Evolutionary conservation across 106 monocot genomes (phyloP).

Genomic region (Apostasia shenzhenica): DNA sequence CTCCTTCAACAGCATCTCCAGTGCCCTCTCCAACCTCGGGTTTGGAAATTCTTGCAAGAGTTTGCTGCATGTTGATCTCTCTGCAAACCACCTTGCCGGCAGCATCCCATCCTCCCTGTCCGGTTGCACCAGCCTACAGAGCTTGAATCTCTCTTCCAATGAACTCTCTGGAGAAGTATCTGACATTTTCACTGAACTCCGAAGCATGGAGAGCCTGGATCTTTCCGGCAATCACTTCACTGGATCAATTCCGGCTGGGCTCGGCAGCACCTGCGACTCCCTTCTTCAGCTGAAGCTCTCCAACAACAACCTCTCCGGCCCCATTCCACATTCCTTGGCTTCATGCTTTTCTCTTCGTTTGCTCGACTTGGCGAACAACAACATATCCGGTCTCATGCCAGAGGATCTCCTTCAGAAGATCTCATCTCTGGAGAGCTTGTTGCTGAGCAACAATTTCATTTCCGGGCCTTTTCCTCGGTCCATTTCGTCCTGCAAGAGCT

Average conservation of each 20-base stretch:
- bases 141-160: conserved; percentile 66
- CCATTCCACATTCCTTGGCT: conserved; percentile 13
- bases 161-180: conserved; percentile 52
- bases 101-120: conserved; percentile 38
- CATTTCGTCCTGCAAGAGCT: conserved; percentile 30
- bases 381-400: conserved; percentile 46
- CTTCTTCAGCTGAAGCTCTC: conserved; percentile 41
- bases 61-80: conserved; percentile 49
- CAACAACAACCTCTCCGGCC: conserved; percentile 32
- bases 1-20: conserved; percentile 62
- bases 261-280: conserved; percentile 44
- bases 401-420: conserved; percentile 27
- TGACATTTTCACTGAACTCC: conserved; percentile 24
- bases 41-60: conserved; percentile 32
- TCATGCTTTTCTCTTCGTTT: conserved; percentile 27
- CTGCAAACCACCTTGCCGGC: conserved; percentile 35
- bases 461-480: conserved; percentile 44
- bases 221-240: conserved; percentile 47
- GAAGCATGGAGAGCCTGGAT: conserved; percentile 50
- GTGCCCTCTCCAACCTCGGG: conserved; percentile 28
- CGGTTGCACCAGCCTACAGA: conserved; percentile 43
- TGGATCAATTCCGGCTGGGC: conserved; percentile 30
- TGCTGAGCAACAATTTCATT: conserved; percentile 68
- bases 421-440: conserved; percentile 34
- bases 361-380: conserved; percentile 70